phyloP scores from a whole-genome alignment of 371 early-diverging fungal species.

The Mortierella sp. region DNA sequence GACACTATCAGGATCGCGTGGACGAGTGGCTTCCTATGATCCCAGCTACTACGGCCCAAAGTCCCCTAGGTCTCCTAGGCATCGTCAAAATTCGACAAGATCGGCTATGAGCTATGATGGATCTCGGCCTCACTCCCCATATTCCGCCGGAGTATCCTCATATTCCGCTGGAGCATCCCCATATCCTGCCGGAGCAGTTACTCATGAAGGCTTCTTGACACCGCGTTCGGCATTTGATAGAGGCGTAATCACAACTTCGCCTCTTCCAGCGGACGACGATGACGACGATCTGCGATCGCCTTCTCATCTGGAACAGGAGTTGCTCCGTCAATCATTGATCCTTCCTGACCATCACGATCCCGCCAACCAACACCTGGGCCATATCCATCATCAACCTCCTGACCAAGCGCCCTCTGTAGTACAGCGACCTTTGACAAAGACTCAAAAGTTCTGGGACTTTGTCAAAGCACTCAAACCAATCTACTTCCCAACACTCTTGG shows the following conservation, averaged over 20 bases:
- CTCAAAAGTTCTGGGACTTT: conserved; percentile 2
- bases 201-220: not conserved
- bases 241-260: conserved; percentile 3
- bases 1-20: conserved; percentile 43
- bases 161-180: too few species aligned
- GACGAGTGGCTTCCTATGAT: conserved; percentile 37
- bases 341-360: conserved; percentile 44
- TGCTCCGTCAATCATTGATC: conserved; percentile 35
- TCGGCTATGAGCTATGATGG: not conserved
- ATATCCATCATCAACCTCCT: conserved; percentile 15
- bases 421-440: not conserved
- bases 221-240: not conserved
- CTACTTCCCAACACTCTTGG: conserved; percentile 66
- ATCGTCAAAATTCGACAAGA: conserved; percentile 7
- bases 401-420: not conserved
- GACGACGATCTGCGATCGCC: not conserved
- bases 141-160: too few species aligned
- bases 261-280: conserved; percentile 3
- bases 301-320: conserved; percentile 15
- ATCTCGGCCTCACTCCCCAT: conserved; percentile 2
- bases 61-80: conserved; percentile 23
- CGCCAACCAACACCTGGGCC: conserved; percentile 32
- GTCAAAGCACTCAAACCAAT: conserved; percentile 17
- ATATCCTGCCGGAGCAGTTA: not conserved
- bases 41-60: conserved; percentile 47